Conservation (phyloP, 2,329 filamentous ascomycete genomes). For the Colletotrichum cuscutae region DNA sequence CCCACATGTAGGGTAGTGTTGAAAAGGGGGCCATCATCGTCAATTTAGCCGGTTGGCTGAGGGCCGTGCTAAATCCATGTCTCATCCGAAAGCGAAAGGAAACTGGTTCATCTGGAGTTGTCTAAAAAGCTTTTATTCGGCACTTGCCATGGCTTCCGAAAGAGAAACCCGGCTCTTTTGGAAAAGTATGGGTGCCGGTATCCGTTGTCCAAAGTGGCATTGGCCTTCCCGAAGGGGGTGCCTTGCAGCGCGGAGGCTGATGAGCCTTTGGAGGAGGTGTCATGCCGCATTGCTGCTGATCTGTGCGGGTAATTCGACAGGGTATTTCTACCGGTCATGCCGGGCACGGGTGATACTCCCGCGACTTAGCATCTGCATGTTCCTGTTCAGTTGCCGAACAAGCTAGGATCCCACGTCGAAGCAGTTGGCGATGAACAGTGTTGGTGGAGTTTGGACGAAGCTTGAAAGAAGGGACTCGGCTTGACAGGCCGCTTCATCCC, state of each 20-base stretch:
- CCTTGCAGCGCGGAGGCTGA: not conserved
- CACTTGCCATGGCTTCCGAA: conserved; percentile 7
- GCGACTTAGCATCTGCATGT: not conserved
- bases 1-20: conserved; percentile 21
- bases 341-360: conserved; percentile 13
- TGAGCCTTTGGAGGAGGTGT: not conserved
- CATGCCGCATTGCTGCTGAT: conserved; percentile 7
- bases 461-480: not conserved
- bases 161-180: not conserved
- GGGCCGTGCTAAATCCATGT: not conserved
- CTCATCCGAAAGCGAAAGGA: not conserved
- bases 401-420: not conserved
- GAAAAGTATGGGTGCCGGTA: conserved; percentile 17
- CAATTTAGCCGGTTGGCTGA: conserved; percentile 21
- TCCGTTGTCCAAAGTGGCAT: not conserved
- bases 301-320: not conserved
- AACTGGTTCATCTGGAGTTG: conserved; percentile 16
- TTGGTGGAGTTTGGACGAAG: not conserved
- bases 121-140: conserved; percentile 18
- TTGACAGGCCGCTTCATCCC: not conserved
- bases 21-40: not conserved
- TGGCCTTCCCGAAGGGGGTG: not conserved
- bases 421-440: not conserved
- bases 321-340: conserved; percentile 7
- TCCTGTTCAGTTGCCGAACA: not conserved